phyloP scores from a whole-genome alignment of 1,284 basidiomycete species.

The Marasmius sp. region DNA sequence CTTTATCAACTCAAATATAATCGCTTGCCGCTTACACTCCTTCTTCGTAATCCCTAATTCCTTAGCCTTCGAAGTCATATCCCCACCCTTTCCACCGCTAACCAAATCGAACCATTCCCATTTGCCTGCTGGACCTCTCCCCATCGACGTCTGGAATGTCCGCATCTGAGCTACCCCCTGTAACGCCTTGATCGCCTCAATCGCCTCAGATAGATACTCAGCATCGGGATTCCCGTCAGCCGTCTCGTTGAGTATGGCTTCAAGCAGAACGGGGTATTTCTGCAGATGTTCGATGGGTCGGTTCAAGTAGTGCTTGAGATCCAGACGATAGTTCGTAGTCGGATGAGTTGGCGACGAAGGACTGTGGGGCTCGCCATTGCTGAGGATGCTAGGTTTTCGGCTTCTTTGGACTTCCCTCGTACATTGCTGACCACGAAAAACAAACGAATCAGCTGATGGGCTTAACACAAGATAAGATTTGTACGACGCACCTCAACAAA shows the following conservation, averaged over 20 bases:
- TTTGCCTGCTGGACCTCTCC: constrained; percentile 69
- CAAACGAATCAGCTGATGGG: neutral
- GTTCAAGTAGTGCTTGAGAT: constrained; percentile 86
- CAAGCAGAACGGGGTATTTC: constrained; percentile 85
- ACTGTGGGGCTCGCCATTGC: neutral
- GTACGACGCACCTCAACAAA: constrained; percentile 28
- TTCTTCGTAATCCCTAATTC: constrained; percentile 46
- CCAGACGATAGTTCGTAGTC: constrained; percentile 61
- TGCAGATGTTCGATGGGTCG: constrained; percentile 88
- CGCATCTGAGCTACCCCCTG: constrained; percentile 76
- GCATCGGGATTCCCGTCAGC: constrained; percentile 75
- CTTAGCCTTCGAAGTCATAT: neutral
- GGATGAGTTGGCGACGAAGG: neutral
- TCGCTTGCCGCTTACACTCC: constrained; percentile 84
- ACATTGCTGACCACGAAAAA: constrained; percentile 39
- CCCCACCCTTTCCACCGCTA: constrained; percentile 57
- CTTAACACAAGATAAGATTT: constrained; percentile 3
- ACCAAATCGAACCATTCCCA: constrained; percentile 91
- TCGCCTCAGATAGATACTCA: constrained; percentile 76
- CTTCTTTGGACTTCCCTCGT: constrained; percentile 52
- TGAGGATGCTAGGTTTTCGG: neutral
- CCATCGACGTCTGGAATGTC: constrained; percentile 87
- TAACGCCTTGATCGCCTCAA: constrained; percentile 74
- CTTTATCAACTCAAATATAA: constrained; percentile 94
- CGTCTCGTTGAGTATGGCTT: constrained; percentile 84